These are phyloP conservation scores for Manihot esculenta DNA, from an alignment of 441 rosid species.

Conservation along the genomic window DNA sequence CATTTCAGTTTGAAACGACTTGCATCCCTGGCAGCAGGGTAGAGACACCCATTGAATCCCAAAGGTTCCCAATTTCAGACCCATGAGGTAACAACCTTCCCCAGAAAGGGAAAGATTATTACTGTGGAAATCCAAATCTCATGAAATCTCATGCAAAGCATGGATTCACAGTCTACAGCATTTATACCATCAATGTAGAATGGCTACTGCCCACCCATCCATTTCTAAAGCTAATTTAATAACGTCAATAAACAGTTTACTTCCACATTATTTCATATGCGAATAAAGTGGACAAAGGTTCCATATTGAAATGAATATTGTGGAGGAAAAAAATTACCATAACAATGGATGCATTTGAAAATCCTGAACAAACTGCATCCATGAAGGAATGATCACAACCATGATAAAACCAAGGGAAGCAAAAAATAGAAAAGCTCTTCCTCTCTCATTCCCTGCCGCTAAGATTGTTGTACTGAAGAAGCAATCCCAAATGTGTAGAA, in stretches of 20 bases:
- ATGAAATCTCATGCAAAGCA: slow-evolving; percentile 3
- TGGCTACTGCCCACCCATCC: not conserved
- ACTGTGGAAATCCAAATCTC: not conserved
- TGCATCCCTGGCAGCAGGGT: not conserved
- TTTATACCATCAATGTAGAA: not conserved
- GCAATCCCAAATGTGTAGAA: slow-evolving; percentile 38
- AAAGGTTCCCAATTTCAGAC: slow-evolving; percentile 6
- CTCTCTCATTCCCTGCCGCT: slow-evolving; percentile 40
- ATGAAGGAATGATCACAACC: slow-evolving; percentile 54
- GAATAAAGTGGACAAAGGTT: not conserved
- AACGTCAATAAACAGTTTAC: not conserved
- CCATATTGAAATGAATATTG: slow-evolving; percentile 3
- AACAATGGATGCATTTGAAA: slow-evolving; percentile 74
- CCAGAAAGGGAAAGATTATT: not conserved
- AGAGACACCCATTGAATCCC: not conserved
- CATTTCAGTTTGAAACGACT: not conserved
- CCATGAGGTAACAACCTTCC: not conserved
- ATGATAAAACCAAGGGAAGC: slow-evolving; percentile 49
- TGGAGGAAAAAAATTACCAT: slow-evolving; percentile 51
- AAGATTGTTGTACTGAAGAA: slow-evolving; percentile 22
- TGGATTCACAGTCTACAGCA: not conserved
- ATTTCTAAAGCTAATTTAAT: not conserved
- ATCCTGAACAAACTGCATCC: slow-evolving; percentile 83
- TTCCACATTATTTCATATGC: not conserved
- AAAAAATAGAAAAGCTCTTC: slow-evolving; percentile 59